Evolutionary conservation across 108 stramenopile species (phyloP).

Genomic region (Pseudonitzschia pungens): DNA sequence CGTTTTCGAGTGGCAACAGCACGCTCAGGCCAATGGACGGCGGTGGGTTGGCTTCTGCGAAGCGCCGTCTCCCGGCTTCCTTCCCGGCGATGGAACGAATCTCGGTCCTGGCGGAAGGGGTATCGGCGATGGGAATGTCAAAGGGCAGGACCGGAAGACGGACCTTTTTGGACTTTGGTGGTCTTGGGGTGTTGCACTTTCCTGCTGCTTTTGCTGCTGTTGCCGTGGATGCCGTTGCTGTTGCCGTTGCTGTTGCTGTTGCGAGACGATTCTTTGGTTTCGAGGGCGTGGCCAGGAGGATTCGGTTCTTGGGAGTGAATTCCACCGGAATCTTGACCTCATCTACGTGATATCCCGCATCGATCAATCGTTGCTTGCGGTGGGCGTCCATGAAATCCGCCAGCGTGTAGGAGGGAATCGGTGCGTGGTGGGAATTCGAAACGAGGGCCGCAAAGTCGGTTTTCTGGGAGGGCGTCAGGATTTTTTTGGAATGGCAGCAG

Average conservation of each 20-base stretch:
- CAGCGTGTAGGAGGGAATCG: slow-evolving; percentile 23
- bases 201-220: not conserved
- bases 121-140: slow-evolving; percentile 51
- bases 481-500: slow-evolving; percentile 52
- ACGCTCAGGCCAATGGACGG: slow-evolving; percentile 41
- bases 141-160: slow-evolving; percentile 20
- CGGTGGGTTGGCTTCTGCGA: slow-evolving; percentile 26
- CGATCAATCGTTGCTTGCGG: slow-evolving; percentile 41
- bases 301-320: slow-evolving; percentile 61
- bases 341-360: slow-evolving; percentile 44
- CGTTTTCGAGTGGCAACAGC: slow-evolving; percentile 20
- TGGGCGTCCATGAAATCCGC: slow-evolving; percentile 49
- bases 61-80: slow-evolving; percentile 39
- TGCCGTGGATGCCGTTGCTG: no score
- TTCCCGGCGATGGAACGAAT: slow-evolving; percentile 43
- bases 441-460: not conserved
- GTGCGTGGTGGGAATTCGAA: not conserved
- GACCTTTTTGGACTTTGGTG: not conserved
- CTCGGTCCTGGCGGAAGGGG: not conserved
- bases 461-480: slow-evolving; percentile 4
- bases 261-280: no score
- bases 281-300: slow-evolving; percentile 52
- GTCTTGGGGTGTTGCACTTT: not conserved
- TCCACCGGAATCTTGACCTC: slow-evolving; percentile 44
- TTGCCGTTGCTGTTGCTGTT: no score